Conservation (phyloP, 2,329 filamentous ascomycete genomes). For the Colletotrichum sp. region DNA sequence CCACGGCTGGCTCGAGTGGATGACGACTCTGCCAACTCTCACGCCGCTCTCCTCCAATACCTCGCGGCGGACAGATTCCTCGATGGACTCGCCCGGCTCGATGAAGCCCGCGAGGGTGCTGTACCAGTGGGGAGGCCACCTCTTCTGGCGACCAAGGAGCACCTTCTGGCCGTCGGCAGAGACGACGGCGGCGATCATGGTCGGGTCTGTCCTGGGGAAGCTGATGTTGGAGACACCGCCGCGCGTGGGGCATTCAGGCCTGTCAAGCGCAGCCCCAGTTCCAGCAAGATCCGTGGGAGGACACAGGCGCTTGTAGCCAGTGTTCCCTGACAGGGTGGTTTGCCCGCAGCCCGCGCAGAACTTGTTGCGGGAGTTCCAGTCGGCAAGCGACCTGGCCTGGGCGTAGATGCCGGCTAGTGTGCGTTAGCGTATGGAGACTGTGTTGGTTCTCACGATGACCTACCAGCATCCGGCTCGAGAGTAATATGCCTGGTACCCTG, state of each 20-base stretch:
- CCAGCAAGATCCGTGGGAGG: slow-evolving; percentile 70
- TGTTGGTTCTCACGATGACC: slow-evolving; percentile 15
- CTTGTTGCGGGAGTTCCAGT: slow-evolving; percentile 93
- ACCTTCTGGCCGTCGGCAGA: slow-evolving; percentile 78
- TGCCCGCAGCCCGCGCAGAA: slow-evolving; percentile 92
- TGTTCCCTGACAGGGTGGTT: slow-evolving; percentile 78
- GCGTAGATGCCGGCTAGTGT: slow-evolving; percentile 83
- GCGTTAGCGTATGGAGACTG: slow-evolving; percentile 6
- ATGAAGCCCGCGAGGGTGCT: slow-evolving; percentile 87
- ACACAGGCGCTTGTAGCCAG: slow-evolving; percentile 81
- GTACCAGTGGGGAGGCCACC: slow-evolving; percentile 87
- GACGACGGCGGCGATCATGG: slow-evolving; percentile 92
- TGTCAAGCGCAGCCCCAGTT: slow-evolving; percentile 50
- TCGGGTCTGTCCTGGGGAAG: slow-evolving; percentile 92
- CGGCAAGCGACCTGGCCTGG: slow-evolving; percentile 83
- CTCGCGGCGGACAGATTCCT: slow-evolving; percentile 83
- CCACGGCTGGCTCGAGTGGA: slow-evolving; percentile 88
- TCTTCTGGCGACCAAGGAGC: slow-evolving; percentile 83
- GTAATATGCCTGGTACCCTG: slow-evolving; percentile 68
- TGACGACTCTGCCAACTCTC: slow-evolving; percentile 74
- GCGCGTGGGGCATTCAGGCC: slow-evolving; percentile 79
- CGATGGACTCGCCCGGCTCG: slow-evolving; percentile 83
- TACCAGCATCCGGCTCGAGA: slow-evolving; percentile 67
- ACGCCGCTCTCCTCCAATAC: slow-evolving; percentile 89
- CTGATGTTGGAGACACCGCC: slow-evolving; percentile 87